phyloP scores from a whole-genome alignment of 805 yeast species.

The Starmerella floricola region DNA sequence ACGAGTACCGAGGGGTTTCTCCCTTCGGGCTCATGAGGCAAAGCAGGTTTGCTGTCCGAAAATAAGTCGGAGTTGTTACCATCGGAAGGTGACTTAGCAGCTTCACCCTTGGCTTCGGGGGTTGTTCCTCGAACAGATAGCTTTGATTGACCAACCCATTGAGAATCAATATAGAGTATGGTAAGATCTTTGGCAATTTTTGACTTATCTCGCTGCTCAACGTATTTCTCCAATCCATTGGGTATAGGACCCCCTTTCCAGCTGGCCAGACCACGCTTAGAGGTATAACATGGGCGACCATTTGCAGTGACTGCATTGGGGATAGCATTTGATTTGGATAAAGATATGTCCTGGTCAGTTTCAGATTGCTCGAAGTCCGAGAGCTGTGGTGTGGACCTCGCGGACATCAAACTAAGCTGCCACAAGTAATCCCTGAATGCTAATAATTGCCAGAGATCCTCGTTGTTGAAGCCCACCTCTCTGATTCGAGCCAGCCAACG shows the following conservation, averaged over 20 bases:
- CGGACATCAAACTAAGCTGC: conserved; percentile 22
- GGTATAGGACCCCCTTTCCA: conserved; percentile 17
- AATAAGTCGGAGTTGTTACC: not conserved
- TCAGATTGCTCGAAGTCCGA: conserved; percentile 4
- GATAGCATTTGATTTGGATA: too few species aligned
- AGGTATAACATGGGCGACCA: not conserved
- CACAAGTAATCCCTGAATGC: conserved; percentile 55
- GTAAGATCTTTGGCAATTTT: not conserved
- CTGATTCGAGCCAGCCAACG: conserved; percentile 56
- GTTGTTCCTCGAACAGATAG: not conserved
- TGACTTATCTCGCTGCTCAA: conserved; percentile 26
- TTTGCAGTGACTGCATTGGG: not conserved
- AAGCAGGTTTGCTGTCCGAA: too few species aligned
- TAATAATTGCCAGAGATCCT: conserved; percentile 74
- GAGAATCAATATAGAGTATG: conserved; percentile 1
- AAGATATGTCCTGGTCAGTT: not conserved
- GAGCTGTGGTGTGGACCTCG: not conserved
- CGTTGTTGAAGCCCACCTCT: conserved; percentile 58
- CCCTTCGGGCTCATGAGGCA: not conserved
- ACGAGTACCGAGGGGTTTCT: conserved; percentile 31
- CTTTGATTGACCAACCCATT: not conserved
- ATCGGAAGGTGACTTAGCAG: too few species aligned
- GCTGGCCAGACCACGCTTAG: conserved; percentile 5
- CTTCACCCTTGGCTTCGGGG: not conserved
- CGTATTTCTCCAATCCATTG: conserved; percentile 9